Base-by-base conservation (phyloP, 2,329 filamentous ascomycete species). In the Monilinia fructigena region DNA sequence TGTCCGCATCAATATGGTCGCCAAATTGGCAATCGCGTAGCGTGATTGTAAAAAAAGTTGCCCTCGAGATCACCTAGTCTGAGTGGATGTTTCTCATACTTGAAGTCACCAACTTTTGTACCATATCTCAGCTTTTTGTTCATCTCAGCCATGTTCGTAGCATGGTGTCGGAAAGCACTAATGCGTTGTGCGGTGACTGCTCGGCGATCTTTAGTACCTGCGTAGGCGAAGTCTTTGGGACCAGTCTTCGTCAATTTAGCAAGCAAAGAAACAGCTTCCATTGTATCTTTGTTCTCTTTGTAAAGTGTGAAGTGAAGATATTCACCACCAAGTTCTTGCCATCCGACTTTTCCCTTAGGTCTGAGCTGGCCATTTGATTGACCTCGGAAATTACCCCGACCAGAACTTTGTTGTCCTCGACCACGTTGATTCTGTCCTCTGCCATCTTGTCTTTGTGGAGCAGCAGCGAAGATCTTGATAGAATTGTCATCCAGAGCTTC, bases 1-100 rank as follows among this genome's bases (percentile, higher is more conserved):
- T 81, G 48, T 83, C 77, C 61, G 79, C 73, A n/a, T 74, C 72
- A 20, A 76, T 75, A 50, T 81, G 80, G 18, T 77, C 78, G 23
- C 68, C 69, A 69, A 95, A 87, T 60, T 86, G 81, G 74, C 92
- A 96, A 73, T 97, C 92, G 72, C 96, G 91, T 63, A 98, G 84
- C 0, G 92, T 94, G 73, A 99, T 94, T 69, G 90, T 85, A 76
- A 99, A 99, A 99, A 77, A 97, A 91, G 73, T 99, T 99, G 18
- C 96, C 95, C 5, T 82, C 80, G 50, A 97, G 84, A 70, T 96
- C 90, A 14, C 95, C 95, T 0, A 99, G 85, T 71, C 91, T 87
- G 20, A 99, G 83, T 0, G 88, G 85, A 35, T 88, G 80, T 40
- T 86, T 83, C 69, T 86, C 83, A 78, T 96, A 92, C 74, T 89